phyloP scores from a whole-genome alignment of 2,329 filamentous ascomycete genomes.

The Ophiocordyceps sinensis region DNA sequence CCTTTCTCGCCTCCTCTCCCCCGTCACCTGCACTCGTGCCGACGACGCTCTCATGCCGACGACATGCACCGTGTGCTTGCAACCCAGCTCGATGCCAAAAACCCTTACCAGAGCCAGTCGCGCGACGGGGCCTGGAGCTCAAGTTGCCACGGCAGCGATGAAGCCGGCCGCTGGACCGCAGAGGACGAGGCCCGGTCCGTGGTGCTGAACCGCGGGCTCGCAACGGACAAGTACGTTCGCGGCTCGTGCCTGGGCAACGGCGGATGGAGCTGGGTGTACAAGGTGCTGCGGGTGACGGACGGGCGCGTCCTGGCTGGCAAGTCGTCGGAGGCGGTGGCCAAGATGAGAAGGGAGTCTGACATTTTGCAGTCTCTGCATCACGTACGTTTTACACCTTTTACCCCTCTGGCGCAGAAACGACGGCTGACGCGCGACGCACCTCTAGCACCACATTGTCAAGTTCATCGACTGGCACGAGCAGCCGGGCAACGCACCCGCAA shows the following conservation, averaged over 20 bases:
- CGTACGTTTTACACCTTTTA: constrained; percentile 6
- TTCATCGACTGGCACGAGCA: constrained; percentile 14
- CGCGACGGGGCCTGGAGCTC: no score
- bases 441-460: constrained; percentile 14
- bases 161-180: constrained; percentile 6
- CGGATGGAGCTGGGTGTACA: constrained; percentile 14
- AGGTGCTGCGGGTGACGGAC: constrained; percentile 11
- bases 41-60: no score
- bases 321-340: constrained; percentile 5
- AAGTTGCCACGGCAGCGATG: background rate
- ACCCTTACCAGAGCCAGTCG: no score
- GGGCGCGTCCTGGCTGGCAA: constrained; percentile 16
- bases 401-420: background rate
- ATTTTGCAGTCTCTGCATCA: constrained; percentile 10
- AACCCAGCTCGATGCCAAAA: no score
- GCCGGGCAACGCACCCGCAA: constrained; percentile 2
- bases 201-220: constrained; percentile 4
- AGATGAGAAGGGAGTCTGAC: constrained; percentile 11
- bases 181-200: constrained; percentile 7
- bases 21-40: no score
- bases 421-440: background rate
- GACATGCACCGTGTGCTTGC: no score
- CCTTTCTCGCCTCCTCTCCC: no score
- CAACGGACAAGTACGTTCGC: constrained; percentile 8
- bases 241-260: constrained; percentile 13